These are phyloP conservation scores for Didymella keratinophila DNA, from an alignment of 2,329 filamentous ascomycete genomes.

Conservation along the genomic window DNA sequence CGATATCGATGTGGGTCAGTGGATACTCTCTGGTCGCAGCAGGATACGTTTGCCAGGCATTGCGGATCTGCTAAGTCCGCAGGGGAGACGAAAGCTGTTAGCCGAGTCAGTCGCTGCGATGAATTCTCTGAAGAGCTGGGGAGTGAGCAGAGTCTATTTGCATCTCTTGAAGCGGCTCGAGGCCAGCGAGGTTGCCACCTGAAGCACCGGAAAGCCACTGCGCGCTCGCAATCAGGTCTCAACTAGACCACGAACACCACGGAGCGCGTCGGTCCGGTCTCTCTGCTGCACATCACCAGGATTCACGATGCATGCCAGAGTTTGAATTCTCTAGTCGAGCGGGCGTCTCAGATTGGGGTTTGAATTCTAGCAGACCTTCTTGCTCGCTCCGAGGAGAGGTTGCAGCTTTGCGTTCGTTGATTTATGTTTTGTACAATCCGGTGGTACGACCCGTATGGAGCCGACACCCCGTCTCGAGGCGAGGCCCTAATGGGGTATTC, in stretches of 20 bases:
- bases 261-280: background rate
- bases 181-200: background rate
- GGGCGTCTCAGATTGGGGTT: background rate
- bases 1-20: background rate
- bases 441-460: background rate
- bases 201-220: background rate
- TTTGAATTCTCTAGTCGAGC: background rate
- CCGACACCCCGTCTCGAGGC: background rate
- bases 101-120: background rate
- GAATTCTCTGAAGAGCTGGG: background rate
- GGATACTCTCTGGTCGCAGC: background rate
- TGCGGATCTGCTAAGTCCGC: background rate
- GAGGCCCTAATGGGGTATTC: too few relatives aligned
- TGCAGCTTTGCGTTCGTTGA: background rate
- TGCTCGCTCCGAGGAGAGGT: background rate
- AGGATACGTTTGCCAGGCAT: background rate
- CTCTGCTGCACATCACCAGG: background rate
- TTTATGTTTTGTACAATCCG: background rate
- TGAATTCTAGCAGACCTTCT: background rate
- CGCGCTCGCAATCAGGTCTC: background rate
- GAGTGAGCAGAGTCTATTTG: background rate
- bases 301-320: background rate
- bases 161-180: background rate
- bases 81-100: background rate
- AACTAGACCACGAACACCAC: background rate